phyloP scores from a whole-genome alignment of 108 stramenopile species.

The Discostella stelligeroides region DNA sequence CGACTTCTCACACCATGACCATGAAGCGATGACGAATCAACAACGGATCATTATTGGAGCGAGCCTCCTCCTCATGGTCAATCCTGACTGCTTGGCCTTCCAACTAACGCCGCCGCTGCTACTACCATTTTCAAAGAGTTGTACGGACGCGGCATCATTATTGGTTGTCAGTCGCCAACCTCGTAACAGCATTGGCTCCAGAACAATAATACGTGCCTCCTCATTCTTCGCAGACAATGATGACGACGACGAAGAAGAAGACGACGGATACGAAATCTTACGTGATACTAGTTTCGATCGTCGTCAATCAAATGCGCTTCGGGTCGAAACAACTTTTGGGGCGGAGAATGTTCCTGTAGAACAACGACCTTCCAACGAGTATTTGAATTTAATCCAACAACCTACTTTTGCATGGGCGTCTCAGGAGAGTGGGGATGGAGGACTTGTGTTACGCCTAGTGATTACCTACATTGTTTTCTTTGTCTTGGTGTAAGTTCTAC shows the following conservation, averaged over 20 bases:
- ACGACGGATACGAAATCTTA: conserved; percentile 40
- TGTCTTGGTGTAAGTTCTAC: conserved; percentile 46
- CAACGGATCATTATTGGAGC: neutral
- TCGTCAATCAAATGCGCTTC: neutral
- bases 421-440: conserved; percentile 52
- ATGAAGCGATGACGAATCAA: neutral
- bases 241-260: conserved; percentile 23
- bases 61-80: conserved; percentile 7
- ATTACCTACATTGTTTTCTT: conserved; percentile 53
- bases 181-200: neutral
- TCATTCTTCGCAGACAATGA: neutral
- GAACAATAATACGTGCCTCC: neutral
- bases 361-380: conserved; percentile 85
- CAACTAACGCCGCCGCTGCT: neutral
- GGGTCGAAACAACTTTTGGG: conserved; percentile 77
- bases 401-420: conserved; percentile 82
- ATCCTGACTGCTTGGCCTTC: conserved; percentile 6
- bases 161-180: neutral
- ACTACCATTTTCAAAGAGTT: neutral
- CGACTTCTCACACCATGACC: too few relatives aligned
- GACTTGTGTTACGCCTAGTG: conserved; percentile 50
- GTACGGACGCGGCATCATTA: neutral
- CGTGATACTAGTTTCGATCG: neutral
- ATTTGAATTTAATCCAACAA: conserved; percentile 65
- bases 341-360: conserved; percentile 81